These are phyloP conservation scores for Colletotrichum costaricense DNA, from an alignment of 2,329 filamentous ascomycete species.

Conservation along the genomic window DNA sequence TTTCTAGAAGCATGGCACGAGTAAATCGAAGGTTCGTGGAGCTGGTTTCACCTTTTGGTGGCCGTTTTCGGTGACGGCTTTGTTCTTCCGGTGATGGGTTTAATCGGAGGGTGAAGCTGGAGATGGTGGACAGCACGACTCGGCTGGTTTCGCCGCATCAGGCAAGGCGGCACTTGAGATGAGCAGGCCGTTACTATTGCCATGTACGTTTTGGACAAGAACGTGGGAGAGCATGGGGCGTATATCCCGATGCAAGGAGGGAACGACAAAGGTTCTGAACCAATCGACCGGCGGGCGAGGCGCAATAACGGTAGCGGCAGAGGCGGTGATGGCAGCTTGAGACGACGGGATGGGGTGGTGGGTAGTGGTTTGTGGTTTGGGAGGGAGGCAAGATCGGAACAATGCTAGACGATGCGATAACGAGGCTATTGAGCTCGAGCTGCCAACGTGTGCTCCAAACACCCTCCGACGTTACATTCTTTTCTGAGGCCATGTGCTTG, in stretches of 20 bases:
- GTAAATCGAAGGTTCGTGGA: conserved; percentile 30
- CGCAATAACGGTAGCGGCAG: not conserved
- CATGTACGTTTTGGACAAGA: conserved; percentile 3
- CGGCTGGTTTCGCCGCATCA: conserved; percentile 28
- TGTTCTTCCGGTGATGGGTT: conserved; percentile 8
- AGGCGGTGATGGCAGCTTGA: conserved; percentile 14
- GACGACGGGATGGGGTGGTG: conserved; percentile 4
- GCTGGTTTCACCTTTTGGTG: conserved; percentile 30
- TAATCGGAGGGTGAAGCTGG: conserved; percentile 6
- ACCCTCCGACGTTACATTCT: not conserved
- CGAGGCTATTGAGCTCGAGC: conserved; percentile 16
- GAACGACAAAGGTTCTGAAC: not conserved
- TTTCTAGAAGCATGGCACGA: conserved; percentile 35
- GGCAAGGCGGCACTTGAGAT: conserved; percentile 3
- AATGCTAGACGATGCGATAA: conserved; percentile 10
- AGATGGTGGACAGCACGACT: conserved; percentile 25
- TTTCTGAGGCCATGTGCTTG: conserved; percentile 6
- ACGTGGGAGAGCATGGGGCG: conserved; percentile 6
- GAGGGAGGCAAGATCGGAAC: not conserved
- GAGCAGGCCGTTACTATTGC: not conserved
- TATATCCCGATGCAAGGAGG: not conserved
- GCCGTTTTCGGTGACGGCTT: not conserved
- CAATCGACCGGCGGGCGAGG: not conserved
- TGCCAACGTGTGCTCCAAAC: not conserved
- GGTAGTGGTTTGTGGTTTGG: not conserved